A percentile compares a stretch with the other conserved stretches of the same genome.
These are phyloP conservation scores for Eutrema japonicum DNA, from an alignment of 345 rosid species.

Conservation along the genomic window DNA sequence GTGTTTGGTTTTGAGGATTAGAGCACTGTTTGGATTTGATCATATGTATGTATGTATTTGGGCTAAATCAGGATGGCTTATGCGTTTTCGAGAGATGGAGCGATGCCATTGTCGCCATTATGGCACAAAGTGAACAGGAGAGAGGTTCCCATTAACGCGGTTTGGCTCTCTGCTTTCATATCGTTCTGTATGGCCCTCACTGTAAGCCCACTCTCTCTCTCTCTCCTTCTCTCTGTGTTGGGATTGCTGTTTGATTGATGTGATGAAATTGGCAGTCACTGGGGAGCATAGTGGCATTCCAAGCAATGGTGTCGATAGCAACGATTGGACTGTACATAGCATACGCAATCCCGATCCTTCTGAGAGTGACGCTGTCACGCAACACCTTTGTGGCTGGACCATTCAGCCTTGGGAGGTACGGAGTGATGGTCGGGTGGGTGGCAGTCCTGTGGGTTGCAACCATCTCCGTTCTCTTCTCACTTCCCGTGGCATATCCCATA, in stretches of 20 bases:
- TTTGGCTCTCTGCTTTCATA: constrained; percentile 76
- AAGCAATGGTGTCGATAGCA: constrained; percentile 98
- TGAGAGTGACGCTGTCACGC: constrained; percentile 82
- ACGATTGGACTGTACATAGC: constrained; percentile 95
- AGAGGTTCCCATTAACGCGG: constrained; percentile 86
- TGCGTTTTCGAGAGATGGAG: constrained; percentile 98
- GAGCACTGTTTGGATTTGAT: constrained; percentile 14
- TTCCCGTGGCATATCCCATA: constrained; percentile 90
- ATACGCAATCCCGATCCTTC: constrained; percentile 81
- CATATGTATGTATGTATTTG: constrained; percentile 3
- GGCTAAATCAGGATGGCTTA: constrained; percentile 81
- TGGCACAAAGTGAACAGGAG: constrained; percentile 94
- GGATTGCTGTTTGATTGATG: constrained; percentile 29
- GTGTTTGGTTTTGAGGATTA: neutral
- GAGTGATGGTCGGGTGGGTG: constrained; percentile 74
- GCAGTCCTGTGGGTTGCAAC: constrained; percentile 91
- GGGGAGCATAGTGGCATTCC: constrained; percentile 87
- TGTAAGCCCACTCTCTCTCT: constrained; percentile 49
- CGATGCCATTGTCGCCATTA: constrained; percentile 77
- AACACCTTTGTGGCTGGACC: constrained; percentile 78
- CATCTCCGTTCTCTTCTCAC: constrained; percentile 86
- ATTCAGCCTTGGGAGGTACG: constrained; percentile 75
- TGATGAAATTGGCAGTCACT: constrained; percentile 63
- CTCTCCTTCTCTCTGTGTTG: neutral
- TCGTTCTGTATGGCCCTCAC: constrained; percentile 97